A percentile compares a stretch with the other conserved stretches of the same genome.
phyloP scores from a whole-genome alignment of 805 yeast genomes.

The Ogataea pignaliae region DNA sequence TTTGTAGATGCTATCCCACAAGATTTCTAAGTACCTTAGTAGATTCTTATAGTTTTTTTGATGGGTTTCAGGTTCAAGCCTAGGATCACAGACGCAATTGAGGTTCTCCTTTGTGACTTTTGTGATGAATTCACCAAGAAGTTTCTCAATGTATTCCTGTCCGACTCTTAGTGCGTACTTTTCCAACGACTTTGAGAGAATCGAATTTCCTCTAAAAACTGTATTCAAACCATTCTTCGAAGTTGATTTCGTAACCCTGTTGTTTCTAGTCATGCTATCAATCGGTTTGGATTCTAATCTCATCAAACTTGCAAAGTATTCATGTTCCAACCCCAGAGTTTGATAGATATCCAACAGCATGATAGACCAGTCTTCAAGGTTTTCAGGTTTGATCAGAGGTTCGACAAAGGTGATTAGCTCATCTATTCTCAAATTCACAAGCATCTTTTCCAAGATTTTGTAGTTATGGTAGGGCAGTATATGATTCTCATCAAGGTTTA shows the following conservation, averaged over 20 bases:
- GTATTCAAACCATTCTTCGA: constrained; percentile 50
- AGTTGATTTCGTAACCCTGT: constrained; percentile 31
- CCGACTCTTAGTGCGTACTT: constrained; percentile 73
- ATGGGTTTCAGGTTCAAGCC: constrained; percentile 32
- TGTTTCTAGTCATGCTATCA: constrained; percentile 40
- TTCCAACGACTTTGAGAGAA: constrained; percentile 79
- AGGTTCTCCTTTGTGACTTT: constrained; percentile 43
- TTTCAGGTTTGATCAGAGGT: constrained; percentile 22
- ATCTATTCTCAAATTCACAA: constrained; percentile 47
- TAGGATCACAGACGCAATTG: constrained; percentile 81
- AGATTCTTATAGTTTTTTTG: constrained; percentile 37
- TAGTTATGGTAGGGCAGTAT: constrained; percentile 60
- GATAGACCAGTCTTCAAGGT: constrained; percentile 51
- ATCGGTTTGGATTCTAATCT: constrained; percentile 56
- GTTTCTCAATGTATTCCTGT: constrained; percentile 66
- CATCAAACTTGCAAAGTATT: constrained; percentile 69
- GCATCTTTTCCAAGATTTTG: constrained; percentile 56
- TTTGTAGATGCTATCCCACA: constrained; percentile 63
- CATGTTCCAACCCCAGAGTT: constrained; percentile 59
- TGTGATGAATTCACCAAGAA: constrained; percentile 65
- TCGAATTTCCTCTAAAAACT: constrained; percentile 79
- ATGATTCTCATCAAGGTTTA: constrained; percentile 47
- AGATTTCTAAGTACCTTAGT: constrained; percentile 37
- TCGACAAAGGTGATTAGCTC: constrained; percentile 48
- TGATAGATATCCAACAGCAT: constrained; percentile 73